A percentile compares a stretch with the other conserved stretches of the same genome.
phyloP scores from a whole-genome alignment of 768 basidiomycete genomes.

The Lentinula raphanica region DNA sequence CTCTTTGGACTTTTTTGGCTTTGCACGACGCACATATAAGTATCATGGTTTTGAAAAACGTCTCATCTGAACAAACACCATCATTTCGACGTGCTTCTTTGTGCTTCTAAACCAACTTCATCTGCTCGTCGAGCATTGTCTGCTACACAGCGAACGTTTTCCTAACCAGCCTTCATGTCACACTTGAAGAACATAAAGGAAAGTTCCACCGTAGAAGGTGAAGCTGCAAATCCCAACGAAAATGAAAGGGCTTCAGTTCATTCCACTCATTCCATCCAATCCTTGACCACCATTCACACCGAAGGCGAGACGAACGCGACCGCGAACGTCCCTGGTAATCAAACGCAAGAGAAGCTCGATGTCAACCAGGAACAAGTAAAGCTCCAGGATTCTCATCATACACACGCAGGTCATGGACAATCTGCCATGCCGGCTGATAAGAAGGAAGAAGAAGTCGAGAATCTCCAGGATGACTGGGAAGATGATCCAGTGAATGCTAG shows the following conservation, averaged over 20 bases:
- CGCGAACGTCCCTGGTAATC: background rate
- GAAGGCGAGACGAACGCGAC: background rate
- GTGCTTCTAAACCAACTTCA: background rate
- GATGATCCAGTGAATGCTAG: conserved; percentile 19
- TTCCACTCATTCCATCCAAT: background rate
- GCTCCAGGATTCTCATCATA: background rate
- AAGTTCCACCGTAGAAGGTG: background rate
- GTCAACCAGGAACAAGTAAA: background rate
- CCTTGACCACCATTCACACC: background rate
- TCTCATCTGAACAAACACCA: background rate
- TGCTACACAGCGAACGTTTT: too few relatives aligned
- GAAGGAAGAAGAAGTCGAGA: conserved; percentile 17
- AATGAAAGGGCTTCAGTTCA: too few relatives aligned
- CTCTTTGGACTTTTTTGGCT: background rate
- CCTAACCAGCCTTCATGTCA: background rate
- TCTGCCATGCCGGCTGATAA: conserved; percentile 22
- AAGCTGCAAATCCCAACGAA: background rate
- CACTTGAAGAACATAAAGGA: background rate
- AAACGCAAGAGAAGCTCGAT: background rate
- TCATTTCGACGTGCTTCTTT: background rate
- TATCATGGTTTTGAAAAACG: background rate
- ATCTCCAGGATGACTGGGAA: conserved; percentile 21
- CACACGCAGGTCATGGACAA: conserved; percentile 1
- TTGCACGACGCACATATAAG: background rate
- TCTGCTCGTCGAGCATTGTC: background rate